Base-by-base conservation (phyloP, 345 rosid species). In the Linum tenue region DNA sequence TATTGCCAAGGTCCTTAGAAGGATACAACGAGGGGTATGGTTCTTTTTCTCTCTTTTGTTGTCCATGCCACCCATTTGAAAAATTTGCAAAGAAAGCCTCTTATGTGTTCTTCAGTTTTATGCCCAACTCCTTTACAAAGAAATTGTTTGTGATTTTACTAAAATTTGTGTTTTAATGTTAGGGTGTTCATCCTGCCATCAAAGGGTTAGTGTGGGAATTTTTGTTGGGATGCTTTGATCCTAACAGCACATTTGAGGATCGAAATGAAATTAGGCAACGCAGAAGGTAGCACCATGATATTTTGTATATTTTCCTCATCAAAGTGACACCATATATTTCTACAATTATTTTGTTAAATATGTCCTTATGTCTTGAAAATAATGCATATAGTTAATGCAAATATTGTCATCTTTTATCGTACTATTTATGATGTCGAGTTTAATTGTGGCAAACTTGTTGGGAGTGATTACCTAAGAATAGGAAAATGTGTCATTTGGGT, bases 151-250 rank as follows among this genome's bases (percentile, higher is more conserved):
- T 14, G 5, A 11, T 55, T 55, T 5, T 14, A 55, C 58, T 12
- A 15, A 11, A 11, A 11, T 7, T 22, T 55, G 16, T 12, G 12
- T 5, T 55, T 60, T 65, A 61, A 65, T 72, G 55, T 39, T 67
- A 92, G 99, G 99, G 99, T 53, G 79, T 94, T 69, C 99, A 90
- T 76, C 99, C 99, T 41, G 80, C 92, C n/a, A 82, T 94, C 76
- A 90, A 85, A 81, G 96, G 92, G 55, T 74, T 73, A 56, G 97
- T 86, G 41, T 94, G 96, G 97, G 99, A 94, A 84, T 90, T 90
- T 77, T 64, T 94, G 73, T 73, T 94, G 73, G 99, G 99, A 48
- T 90, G 97, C 73, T 94, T 74, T 69, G 96, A 90, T 85, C 99
- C 99, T 37, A 84, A 83, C 80, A 92, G 96, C 77, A 88, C 85